These are phyloP conservation scores for Dalbergia oliveri DNA, from an alignment of 306 rosid species.

Conservation along the genomic window DNA sequence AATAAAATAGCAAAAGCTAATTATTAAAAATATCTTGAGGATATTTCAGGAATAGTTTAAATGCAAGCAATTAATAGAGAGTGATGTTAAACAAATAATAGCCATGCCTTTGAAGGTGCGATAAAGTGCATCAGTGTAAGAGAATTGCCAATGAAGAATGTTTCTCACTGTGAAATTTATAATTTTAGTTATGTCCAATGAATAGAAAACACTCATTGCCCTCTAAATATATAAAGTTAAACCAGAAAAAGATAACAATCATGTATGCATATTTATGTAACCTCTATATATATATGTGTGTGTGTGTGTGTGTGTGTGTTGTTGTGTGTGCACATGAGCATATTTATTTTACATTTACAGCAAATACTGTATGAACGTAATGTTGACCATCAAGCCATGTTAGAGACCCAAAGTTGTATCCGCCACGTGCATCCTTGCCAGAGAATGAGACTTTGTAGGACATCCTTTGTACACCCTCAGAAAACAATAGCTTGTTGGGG, in stretches of 20 bases:
- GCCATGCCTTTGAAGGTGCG: no score
- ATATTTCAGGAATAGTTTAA: no score
- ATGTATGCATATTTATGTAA: no score
- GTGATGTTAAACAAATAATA: no score
- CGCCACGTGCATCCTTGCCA: slow-evolving; percentile 66
- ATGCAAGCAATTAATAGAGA: no score
- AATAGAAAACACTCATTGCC: no score
- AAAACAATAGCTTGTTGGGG: slow-evolving; percentile 71
- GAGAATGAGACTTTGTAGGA: slow-evolving; percentile 71
- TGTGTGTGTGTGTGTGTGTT: background rate
- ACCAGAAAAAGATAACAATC: slow-evolving; percentile 26
- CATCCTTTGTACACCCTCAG: slow-evolving; percentile 52
- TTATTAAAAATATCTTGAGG: no score
- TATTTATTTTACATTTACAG: slow-evolving; percentile 69
- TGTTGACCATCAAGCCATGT: slow-evolving; percentile 79
- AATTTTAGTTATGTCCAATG: no score
- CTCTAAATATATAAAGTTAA: slow-evolving; percentile 32
- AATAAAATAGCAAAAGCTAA: no score
- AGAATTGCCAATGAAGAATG: no score
- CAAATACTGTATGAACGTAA: slow-evolving; percentile 70
- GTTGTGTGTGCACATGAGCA: background rate
- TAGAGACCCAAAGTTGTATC: slow-evolving; percentile 88
- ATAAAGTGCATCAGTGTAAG: no score
- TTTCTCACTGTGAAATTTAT: no score
- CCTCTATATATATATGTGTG: slow-evolving; percentile 20